phyloP scores from a whole-genome alignment of 306 rosid species.

The Benincasa hispida region DNA sequence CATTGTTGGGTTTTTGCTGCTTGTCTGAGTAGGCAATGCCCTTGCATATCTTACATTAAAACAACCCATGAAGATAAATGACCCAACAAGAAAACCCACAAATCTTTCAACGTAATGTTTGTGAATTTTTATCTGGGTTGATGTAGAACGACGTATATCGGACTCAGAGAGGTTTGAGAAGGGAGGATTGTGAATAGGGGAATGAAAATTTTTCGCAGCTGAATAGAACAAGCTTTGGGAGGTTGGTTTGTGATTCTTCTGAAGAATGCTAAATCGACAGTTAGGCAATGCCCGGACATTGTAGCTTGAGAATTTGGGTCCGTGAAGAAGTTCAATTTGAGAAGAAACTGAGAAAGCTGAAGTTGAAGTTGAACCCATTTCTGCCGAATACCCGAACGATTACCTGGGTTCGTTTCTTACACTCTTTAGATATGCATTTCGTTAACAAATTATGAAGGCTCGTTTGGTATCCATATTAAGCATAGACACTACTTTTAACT shows the following conservation, averaged over 20 bases:
- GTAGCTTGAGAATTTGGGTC: neutral
- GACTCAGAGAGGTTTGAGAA: neutral
- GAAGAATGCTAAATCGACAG: neutral
- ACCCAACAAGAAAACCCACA: conserved; percentile 47
- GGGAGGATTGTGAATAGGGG: neutral
- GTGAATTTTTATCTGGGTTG: conserved; percentile 11
- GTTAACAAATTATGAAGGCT: too few relatives aligned
- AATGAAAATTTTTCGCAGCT: neutral
- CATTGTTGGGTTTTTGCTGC: conserved; percentile 16
- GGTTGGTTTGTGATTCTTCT: neutral
- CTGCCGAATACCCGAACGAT: neutral
- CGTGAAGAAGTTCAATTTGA: neutral
- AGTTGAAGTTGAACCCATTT: conserved; percentile 8
- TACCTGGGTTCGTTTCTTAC: too few relatives aligned
- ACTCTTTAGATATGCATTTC: too few relatives aligned
- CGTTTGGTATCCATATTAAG: too few relatives aligned
- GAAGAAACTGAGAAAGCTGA: neutral
- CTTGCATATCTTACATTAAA: conserved; percentile 27
- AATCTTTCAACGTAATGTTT: conserved; percentile 23
- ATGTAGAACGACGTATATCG: neutral
- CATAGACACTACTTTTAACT: too few relatives aligned
- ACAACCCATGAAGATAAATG: conserved; percentile 43
- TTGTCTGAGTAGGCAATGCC: conserved; percentile 39
- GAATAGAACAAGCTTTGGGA: neutral
- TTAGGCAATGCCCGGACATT: neutral